Percentiles rank a stretch among this genome's conserved stretches.
Conservation (phyloP, 495 filamentous ascomycete species). For the Trichoderma erinaceum region DNA sequence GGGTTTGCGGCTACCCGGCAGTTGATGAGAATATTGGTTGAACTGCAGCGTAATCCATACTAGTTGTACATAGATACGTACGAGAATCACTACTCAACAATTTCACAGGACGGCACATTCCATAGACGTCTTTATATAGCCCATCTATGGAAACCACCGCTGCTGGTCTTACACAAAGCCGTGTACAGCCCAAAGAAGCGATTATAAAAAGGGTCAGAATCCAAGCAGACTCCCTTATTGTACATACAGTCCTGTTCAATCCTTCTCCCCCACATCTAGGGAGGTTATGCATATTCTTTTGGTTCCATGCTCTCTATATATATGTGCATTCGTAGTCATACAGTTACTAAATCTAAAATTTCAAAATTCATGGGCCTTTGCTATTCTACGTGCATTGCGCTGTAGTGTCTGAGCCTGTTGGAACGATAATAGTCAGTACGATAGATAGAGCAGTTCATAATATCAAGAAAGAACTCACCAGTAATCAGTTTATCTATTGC, state of each 20-base stretch:
- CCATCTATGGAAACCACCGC: too few species aligned
- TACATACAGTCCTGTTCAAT: constrained; percentile 4
- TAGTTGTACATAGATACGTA: too few species aligned
- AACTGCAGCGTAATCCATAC: too few species aligned
- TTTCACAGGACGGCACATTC: too few species aligned
- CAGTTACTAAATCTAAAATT: not conserved
- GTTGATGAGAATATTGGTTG: not conserved
- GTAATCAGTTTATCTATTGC: constrained; percentile 59
- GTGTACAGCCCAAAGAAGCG: not conserved
- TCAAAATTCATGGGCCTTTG: not conserved
- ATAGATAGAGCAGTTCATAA: constrained; percentile 19
- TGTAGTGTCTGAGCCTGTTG: constrained; percentile 22
- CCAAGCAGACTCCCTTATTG: not conserved
- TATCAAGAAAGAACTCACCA: constrained; percentile 27
- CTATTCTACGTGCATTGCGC: constrained; percentile 27
- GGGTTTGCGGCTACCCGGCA: not conserved
- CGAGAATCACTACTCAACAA: too few species aligned
- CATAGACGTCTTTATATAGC: too few species aligned
- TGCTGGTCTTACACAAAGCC: too few species aligned
- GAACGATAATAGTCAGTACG: not conserved
- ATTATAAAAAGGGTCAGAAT: not conserved
- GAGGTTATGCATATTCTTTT: not conserved
- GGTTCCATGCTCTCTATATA: constrained; percentile 7
- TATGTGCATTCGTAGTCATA: not conserved
- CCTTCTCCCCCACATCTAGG: not conserved